Percentiles rank a stretch among this genome's conserved stretches.
Conservation (phyloP, 768 basidiomycete species). For the Auricularia sp. region DNA sequence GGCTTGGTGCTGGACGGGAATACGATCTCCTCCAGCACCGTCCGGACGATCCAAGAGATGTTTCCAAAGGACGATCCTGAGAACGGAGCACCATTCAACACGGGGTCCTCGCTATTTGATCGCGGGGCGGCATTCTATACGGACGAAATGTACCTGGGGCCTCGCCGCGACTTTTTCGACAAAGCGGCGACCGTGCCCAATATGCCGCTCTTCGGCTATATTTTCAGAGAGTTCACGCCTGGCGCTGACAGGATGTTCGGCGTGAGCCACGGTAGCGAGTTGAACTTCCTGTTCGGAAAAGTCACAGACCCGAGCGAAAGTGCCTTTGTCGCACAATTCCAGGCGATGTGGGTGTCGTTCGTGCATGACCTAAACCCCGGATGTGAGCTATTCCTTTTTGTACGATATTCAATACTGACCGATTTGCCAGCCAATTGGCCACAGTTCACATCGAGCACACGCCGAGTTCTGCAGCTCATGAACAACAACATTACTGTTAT, state of each 20-base stretch:
- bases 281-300: conserved; percentile 36
- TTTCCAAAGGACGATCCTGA: conserved; percentile 42
- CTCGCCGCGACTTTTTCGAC: conserved; percentile 41
- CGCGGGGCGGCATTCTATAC: conserved; percentile 49
- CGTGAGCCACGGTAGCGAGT: conserved; percentile 45
- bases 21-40: conserved; percentile 33
- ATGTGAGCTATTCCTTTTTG: conserved; percentile 23
- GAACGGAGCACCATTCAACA: conserved; percentile 44
- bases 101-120: conserved; percentile 51
- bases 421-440: conserved; percentile 30
- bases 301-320: conserved; percentile 23
- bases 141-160: conserved; percentile 45
- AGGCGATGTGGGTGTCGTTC: conserved; percentile 49
- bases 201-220: conserved; percentile 40
- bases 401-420: neutral
- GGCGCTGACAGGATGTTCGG: neutral
- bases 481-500: conserved; percentile 45
- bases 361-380: conserved; percentile 48
- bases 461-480: conserved; percentile 38
- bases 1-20: conserved; percentile 44
- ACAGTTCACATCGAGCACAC: conserved; percentile 25
- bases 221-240: conserved; percentile 22
- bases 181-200: conserved; percentile 34
- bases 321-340: conserved; percentile 37
- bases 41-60: conserved; percentile 28